phyloP scores from a whole-genome alignment of 2,329 filamentous ascomycete genomes.

The Penicillium sp. region DNA sequence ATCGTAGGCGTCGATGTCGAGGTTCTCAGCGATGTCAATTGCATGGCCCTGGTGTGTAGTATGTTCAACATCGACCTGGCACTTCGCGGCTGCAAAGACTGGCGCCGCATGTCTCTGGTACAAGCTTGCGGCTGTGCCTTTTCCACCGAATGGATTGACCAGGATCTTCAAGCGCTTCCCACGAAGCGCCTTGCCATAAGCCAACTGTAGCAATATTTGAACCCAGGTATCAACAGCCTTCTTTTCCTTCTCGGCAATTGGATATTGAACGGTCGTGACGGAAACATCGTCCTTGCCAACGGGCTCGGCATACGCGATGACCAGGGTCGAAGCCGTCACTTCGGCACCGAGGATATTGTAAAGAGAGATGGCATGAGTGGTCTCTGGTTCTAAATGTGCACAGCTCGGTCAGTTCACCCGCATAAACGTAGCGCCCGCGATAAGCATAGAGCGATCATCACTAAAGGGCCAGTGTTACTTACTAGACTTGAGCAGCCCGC shows the following conservation, averaged over 20 bases:
- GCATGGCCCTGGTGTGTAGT: conserved; percentile 77
- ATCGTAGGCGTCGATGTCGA: conserved; percentile 81
- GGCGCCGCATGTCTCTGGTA: conserved; percentile 78
- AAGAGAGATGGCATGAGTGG: conserved; percentile 66
- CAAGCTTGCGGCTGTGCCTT: conserved; percentile 70
- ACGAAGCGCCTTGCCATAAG: conserved; percentile 69
- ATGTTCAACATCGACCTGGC: conserved; percentile 70
- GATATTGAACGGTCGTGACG: conserved; percentile 63
- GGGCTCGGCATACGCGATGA: conserved; percentile 70
- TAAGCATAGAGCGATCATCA: conserved; percentile 11
- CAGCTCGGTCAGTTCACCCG: conserved; percentile 5
- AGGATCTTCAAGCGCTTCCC: conserved; percentile 82
- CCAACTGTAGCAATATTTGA: conserved; percentile 63
- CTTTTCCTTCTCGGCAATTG: conserved; percentile 55
- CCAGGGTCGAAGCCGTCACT: conserved; percentile 60
- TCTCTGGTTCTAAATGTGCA: conserved; percentile 39
- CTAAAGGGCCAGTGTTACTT: conserved; percentile 20
- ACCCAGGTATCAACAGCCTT: conserved; percentile 62
- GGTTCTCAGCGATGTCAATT: conserved; percentile 69
- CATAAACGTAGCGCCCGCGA: conserved; percentile 3
- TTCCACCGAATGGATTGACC: conserved; percentile 87
- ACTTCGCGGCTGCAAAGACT: conserved; percentile 78
- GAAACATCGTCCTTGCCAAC: conserved; percentile 61
- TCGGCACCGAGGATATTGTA: conserved; percentile 86
- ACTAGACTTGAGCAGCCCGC: conserved; percentile 55